Percentiles rank a stretch among this genome's conserved stretches.
Conservation (phyloP, 73 alveolate species). For the Paramecium primaurelia region DNA sequence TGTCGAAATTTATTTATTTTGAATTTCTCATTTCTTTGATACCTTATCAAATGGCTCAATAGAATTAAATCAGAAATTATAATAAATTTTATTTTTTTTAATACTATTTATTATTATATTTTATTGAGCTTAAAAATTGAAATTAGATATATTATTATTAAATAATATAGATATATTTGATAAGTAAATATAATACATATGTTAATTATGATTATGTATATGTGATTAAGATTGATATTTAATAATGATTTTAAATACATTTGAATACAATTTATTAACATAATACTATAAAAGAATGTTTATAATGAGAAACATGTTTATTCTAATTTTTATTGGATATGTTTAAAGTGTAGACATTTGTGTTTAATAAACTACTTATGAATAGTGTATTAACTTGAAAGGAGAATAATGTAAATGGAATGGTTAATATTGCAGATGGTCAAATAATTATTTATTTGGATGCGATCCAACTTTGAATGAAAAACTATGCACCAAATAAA, state of each 20-base stretch:
- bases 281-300: background rate
- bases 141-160: no score
- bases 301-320: background rate
- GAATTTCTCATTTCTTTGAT: background rate
- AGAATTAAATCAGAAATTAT: background rate
- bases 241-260: no score
- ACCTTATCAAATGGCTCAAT: background rate
- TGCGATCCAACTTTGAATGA: background rate
- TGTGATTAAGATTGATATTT: no score
- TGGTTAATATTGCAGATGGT: background rate
- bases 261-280: background rate
- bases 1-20: background rate
- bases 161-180: no score
- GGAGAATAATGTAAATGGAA: background rate
- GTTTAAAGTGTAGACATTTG: background rate
- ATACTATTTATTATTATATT: no score
- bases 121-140: no score
- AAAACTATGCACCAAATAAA: background rate
- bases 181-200: no score
- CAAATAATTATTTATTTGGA: conserved; percentile 12
- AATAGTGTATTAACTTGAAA: background rate
- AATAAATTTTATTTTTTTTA: no score
- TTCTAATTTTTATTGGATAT: background rate
- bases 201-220: no score
- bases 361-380: background rate